phyloP scores from a whole-genome alignment of 441 rosid genomes.

The Pelargonium myrrhifolium region DNA sequence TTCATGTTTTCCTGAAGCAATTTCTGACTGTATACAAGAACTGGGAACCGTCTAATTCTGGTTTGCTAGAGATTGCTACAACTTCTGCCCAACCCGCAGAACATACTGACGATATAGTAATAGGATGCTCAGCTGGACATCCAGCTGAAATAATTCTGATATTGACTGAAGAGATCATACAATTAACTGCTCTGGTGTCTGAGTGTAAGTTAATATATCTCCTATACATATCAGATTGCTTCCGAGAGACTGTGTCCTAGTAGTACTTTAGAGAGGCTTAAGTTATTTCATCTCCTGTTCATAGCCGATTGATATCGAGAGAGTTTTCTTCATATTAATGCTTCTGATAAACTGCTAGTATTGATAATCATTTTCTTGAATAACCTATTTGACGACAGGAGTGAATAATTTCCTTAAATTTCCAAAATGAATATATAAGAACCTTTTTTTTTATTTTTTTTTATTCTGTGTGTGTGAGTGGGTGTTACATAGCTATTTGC shows the following conservation, averaged over 20 bases:
- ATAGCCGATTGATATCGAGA: neutral
- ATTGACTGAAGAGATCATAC: conserved; percentile 46
- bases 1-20: conserved; percentile 57
- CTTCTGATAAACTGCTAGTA: conserved; percentile 1
- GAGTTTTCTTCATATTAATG: neutral
- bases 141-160: conserved; percentile 50
- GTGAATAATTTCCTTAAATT: neutral
- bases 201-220: conserved; percentile 45
- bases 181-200: conserved; percentile 34
- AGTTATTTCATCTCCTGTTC: neutral
- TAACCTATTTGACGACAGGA: neutral
- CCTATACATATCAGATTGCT: conserved; percentile 6
- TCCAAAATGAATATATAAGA: neutral
- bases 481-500: no score
- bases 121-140: conserved; percentile 62
- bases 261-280: neutral
- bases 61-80: conserved; percentile 36
- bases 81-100: conserved; percentile 29
- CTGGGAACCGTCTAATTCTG: conserved; percentile 52
- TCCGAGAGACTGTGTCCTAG: neutral
- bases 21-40: conserved; percentile 47
- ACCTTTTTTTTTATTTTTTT: no score
- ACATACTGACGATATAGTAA: conserved; percentile 26
- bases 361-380: neutral
- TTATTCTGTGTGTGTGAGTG: no score